Percentiles rank a stretch among this genome's conserved stretches.
These are phyloP conservation scores for Lasiodiplodia sp. DNA, from an alignment of 2,329 filamentous ascomycete species.

Conservation along the genomic window DNA sequence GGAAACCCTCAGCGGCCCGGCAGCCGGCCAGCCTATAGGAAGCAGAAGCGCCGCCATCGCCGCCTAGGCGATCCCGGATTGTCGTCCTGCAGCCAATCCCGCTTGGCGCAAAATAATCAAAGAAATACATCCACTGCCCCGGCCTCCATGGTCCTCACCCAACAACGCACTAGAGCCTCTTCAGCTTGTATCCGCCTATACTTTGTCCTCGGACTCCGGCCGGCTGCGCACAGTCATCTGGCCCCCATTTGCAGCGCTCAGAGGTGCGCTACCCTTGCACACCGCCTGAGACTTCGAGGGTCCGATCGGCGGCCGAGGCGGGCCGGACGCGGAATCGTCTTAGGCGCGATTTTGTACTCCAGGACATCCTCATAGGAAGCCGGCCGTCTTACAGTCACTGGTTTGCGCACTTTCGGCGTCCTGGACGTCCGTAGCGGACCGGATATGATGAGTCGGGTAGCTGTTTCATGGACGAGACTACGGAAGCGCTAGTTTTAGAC, in stretches of 20 bases:
- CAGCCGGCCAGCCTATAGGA: neutral
- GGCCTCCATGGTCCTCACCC: too few species aligned
- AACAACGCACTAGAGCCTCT: too few species aligned
- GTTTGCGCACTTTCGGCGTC: neutral
- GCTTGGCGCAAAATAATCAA: conserved; percentile 2
- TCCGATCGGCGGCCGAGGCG: neutral
- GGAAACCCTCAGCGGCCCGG: too few species aligned
- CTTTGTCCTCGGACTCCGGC: neutral
- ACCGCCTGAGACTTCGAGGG: neutral
- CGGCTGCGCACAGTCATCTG: neutral
- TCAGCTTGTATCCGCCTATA: neutral
- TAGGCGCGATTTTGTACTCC: neutral
- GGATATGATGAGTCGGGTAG: neutral
- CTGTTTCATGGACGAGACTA: neutral
- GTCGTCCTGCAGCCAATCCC: neutral
- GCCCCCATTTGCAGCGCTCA: neutral
- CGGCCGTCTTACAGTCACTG: neutral
- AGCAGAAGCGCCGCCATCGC: conserved; percentile 10
- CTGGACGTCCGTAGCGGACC: neutral
- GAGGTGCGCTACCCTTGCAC: neutral
- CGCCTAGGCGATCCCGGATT: conserved; percentile 6
- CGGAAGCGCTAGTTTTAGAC: conserved; percentile 17
- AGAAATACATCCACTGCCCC: neutral
- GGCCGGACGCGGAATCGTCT: neutral
- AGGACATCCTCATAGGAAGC: neutral